Conservation (phyloP, 2,329 filamentous ascomycete species). For the Xylariales sp. region DNA sequence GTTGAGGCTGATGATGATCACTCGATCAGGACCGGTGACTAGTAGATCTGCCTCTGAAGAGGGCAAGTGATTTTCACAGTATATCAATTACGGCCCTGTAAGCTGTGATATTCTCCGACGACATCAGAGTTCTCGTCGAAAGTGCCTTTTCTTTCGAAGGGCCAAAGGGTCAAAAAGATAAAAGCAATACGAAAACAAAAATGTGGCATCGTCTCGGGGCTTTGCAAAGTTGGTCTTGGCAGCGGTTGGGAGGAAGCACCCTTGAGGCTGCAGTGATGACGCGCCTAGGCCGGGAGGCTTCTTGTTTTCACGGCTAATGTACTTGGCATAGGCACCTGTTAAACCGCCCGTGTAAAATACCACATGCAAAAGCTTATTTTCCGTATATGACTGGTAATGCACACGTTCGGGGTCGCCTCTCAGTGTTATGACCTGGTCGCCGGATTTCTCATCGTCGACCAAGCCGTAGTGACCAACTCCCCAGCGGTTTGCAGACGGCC, state of each 20-base stretch:
- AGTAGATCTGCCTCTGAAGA: conserved; percentile 25
- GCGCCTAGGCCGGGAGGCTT: conserved; percentile 2
- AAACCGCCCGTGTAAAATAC: neutral
- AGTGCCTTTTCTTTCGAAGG: neutral
- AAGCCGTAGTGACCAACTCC: neutral
- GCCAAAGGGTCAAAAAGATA: neutral
- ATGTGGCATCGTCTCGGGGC: neutral
- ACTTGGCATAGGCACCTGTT: conserved; percentile 7
- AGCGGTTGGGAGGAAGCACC: neutral
- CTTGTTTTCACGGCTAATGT: neutral
- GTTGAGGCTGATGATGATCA: conserved; percentile 32
- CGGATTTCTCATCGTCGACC: neutral
- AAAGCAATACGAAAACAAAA: neutral
- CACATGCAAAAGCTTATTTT: conserved; percentile 1
- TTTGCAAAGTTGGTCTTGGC: conserved; percentile 17
- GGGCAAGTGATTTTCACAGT: conserved; percentile 19
- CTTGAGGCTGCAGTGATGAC: conserved; percentile 11
- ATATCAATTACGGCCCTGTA: neutral
- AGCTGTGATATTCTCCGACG: neutral
- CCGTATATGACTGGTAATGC: neutral
- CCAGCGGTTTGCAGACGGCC: neutral
- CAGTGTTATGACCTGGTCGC: too few species aligned
- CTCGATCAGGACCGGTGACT: conserved; percentile 4
- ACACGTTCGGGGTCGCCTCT: neutral
- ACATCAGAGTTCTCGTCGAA: neutral